Evolutionary conservation across 1,284 basidiomycete genomes (phyloP), one percentile per base, ranked within the genome.

Genomic region (Paramarasmius palmivorus): DNA sequence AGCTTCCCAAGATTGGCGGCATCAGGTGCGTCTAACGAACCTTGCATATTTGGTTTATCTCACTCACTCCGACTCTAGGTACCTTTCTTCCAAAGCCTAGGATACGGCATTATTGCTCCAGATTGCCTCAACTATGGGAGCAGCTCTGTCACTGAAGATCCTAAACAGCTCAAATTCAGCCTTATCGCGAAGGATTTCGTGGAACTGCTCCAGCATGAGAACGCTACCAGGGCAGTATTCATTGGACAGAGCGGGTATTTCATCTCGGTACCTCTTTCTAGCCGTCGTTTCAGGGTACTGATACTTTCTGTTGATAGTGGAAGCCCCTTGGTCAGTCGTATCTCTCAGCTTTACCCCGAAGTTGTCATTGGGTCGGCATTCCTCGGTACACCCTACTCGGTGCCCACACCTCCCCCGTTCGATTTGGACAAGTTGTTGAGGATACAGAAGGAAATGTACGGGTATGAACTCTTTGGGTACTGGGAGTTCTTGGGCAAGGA

Each of bases 121-220:
- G 73, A 76, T 59, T 68, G 71, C 62, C 67, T 76, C 3, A 74
- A 74, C 4, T 75, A 75, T 46, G 73, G 72, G 4, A 69, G 67
- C 6, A 74, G 73, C 9, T 69, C 70, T 57, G 74, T 72, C 55
- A 73, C 73, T 2, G 49, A 54, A 0, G 67, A 69, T 3, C 54
- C 68, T 3, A 53, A 53, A 7, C 50, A 54, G 15, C 76, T 76
- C 60, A 48, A 46, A 4, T 40, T 26, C 25, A 58, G 35, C 6
- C 29, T 52, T 4, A 46, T 64, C 47, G 50, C 55, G 15, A 39
- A 53, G 14, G 64, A 68, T 47, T 35, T 65, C 8, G 29, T 63
- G 12, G 63, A 60, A 35, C 62, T 71, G 34, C 55, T 70, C 5
- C 63, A 68, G 47, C 49, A 53, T 17, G 68, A 68, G 55, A 56